Percentiles rank a stretch among this genome's conserved stretches.
Evolutionary conservation across 768 basidiomycete species (phyloP).

Genomic region (Lentinus brumalis): DNA sequence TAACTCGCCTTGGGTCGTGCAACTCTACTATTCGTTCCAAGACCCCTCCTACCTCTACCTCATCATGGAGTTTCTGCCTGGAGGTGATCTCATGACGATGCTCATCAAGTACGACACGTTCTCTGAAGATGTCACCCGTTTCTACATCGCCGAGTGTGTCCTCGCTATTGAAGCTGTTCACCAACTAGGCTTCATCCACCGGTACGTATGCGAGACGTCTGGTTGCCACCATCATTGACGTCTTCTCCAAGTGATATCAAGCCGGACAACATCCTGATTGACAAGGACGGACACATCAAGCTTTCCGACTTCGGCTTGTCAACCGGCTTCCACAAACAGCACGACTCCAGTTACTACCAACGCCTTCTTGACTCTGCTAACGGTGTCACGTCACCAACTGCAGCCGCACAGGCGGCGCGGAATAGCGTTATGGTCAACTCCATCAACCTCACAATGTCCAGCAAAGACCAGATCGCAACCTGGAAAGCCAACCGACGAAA

Average conservation of each 20-base stretch:
- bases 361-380: slow-evolving; percentile 74
- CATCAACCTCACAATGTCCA: slow-evolving; percentile 94
- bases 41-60: slow-evolving; percentile 90
- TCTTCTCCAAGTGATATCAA: slow-evolving; percentile 82
- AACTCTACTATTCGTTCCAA: slow-evolving; percentile 98
- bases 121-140: slow-evolving; percentile 95
- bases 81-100: slow-evolving; percentile 99
- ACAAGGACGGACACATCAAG: slow-evolving; percentile 96
- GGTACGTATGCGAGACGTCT: slow-evolving; percentile 50
- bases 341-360: slow-evolving; percentile 95
- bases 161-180: slow-evolving; percentile 98
- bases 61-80: slow-evolving; percentile 99
- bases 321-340: slow-evolving; percentile 98
- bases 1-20: slow-evolving; percentile 95
- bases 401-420: slow-evolving; percentile 50
- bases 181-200: slow-evolving; percentile 95
- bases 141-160: slow-evolving; percentile 99
- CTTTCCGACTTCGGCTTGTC: slow-evolving; percentile 98
- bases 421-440: slow-evolving; percentile 98
- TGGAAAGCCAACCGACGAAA: slow-evolving; percentile 99
- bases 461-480: slow-evolving; percentile 91
- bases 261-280: slow-evolving; percentile 98
- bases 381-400: slow-evolving; percentile 43
- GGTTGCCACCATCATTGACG: slow-evolving; percentile 6
- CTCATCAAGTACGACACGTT: slow-evolving; percentile 99